Percentiles rank a stretch among this genome's conserved stretches.
phyloP scores from a whole-genome alignment of 176 grass and related monocot species.

The Oryza nivara region DNA sequence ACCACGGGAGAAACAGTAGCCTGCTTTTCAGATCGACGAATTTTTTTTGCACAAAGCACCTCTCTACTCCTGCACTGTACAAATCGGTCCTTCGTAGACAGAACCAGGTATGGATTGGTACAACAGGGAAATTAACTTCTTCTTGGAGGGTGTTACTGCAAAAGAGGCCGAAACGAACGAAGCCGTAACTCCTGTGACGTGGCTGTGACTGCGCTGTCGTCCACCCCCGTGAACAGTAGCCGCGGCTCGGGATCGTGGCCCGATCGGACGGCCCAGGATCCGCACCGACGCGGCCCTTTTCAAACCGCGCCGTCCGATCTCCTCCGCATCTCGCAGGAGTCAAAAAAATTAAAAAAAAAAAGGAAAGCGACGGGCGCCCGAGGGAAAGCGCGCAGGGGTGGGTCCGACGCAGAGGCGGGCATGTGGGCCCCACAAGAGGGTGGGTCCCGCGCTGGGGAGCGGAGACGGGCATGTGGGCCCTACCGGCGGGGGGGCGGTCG shows the following conservation, averaged over 20 bases:
- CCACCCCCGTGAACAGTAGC: slow-evolving; percentile 7
- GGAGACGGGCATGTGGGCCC: background rate
- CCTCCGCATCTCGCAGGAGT: background rate
- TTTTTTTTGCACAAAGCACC: background rate
- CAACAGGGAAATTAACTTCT: background rate
- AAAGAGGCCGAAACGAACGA: background rate
- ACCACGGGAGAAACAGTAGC: background rate
- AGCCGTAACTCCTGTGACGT: slow-evolving; percentile 9
- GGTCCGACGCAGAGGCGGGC: too few relatives aligned
- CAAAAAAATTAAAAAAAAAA: background rate
- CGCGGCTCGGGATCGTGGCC: too few relatives aligned
- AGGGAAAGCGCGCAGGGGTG: background rate
- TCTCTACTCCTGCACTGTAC: background rate
- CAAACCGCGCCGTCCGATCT: slow-evolving; percentile 41
- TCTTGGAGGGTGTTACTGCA: background rate
- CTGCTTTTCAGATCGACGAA: background rate
- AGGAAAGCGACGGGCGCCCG: background rate
- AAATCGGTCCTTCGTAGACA: background rate
- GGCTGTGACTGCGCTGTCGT: background rate
- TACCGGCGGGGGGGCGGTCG: background rate
- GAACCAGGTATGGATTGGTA: background rate
- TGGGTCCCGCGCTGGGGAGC: too few relatives aligned
- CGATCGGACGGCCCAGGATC: background rate
- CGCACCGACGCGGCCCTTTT: slow-evolving; percentile 25
- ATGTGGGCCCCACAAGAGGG: too few relatives aligned